These are phyloP conservation scores for Populus davidiana DNA, from an alignment of 345 rosid genomes.

Conservation along the genomic window DNA sequence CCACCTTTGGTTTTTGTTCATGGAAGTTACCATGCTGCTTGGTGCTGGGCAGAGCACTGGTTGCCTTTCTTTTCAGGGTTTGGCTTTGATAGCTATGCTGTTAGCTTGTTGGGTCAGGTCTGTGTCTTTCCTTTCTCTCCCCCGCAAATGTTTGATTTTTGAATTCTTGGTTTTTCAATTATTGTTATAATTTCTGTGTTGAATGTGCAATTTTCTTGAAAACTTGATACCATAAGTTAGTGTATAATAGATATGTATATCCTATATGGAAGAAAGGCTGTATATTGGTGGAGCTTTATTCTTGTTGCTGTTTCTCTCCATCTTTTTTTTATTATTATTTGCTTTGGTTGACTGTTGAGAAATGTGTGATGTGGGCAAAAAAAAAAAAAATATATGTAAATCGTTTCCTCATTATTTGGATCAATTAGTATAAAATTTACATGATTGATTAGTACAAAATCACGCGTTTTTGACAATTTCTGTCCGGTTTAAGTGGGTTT, in stretches of 20 bases:
- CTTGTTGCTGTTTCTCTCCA: neutral
- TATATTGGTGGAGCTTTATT: neutral
- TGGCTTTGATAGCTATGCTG: slow-evolving; percentile 79
- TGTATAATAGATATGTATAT: too few relatives aligned
- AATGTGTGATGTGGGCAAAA: neutral
- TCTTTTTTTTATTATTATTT: neutral
- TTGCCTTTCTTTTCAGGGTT: slow-evolving; percentile 70
- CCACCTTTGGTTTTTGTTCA: slow-evolving; percentile 82
- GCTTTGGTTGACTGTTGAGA: slow-evolving; percentile 3
- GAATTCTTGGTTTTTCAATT: neutral
- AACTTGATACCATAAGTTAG: neutral
- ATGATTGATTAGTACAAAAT: neutral
- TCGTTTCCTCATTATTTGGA: neutral
- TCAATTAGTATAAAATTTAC: neutral
- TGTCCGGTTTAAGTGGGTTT: neutral
- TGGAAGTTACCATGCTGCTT: slow-evolving; percentile 94
- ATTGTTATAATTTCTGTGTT: neutral
- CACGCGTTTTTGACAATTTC: neutral
- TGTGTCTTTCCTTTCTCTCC: neutral
- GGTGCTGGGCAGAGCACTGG: slow-evolving; percentile 98
- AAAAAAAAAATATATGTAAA: neutral
- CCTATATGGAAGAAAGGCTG: too few relatives aligned
- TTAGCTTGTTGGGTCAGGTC: slow-evolving; percentile 74
- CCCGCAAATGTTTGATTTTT: neutral
- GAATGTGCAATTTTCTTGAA: neutral